Evolutionary conservation across 2,329 filamentous ascomycete species (phyloP).

Genomic region (Aspergillus udagawae): DNA sequence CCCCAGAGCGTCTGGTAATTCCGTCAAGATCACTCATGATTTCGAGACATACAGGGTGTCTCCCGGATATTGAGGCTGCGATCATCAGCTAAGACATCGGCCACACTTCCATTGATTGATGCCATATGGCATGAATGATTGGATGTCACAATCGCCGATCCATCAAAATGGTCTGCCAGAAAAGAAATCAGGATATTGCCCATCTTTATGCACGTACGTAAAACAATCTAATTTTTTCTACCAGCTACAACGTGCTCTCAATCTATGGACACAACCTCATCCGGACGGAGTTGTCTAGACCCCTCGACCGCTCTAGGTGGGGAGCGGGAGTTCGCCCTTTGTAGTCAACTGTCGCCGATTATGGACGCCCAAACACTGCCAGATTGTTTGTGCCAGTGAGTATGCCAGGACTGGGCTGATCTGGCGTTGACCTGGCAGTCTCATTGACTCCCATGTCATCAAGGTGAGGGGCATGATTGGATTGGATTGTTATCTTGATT

Average conservation of each 20-base stretch:
- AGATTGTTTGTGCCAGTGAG: not conserved
- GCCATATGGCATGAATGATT: not conserved
- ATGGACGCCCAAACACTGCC: constrained; percentile 9
- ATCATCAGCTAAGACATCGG: not conserved
- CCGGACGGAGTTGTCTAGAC: constrained; percentile 10
- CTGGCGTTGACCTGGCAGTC: not conserved
- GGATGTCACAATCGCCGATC: not conserved
- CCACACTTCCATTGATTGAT: not conserved
- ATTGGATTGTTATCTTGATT: not conserved
- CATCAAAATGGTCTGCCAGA: not conserved
- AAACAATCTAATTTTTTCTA: constrained; percentile 3
- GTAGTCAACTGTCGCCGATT: not conserved
- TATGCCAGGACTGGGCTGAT: not conserved
- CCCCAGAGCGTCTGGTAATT: not conserved
- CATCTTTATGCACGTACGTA: constrained; percentile 13
- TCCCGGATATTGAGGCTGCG: not conserved
- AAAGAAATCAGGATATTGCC: constrained; percentile 1
- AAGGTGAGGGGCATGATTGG: constrained; percentile 9
- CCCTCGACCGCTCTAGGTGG: not conserved
- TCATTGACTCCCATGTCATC: constrained; percentile 10
- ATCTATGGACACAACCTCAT: constrained; percentile 2
- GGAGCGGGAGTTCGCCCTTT: constrained; percentile 3
- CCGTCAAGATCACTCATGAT: not conserved
- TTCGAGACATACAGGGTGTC: not conserved
- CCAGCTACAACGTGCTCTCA: not conserved